Evolutionary conservation across 2,329 filamentous ascomycete species (phyloP).

Genomic region (Clarireedia monteithiana): DNA sequence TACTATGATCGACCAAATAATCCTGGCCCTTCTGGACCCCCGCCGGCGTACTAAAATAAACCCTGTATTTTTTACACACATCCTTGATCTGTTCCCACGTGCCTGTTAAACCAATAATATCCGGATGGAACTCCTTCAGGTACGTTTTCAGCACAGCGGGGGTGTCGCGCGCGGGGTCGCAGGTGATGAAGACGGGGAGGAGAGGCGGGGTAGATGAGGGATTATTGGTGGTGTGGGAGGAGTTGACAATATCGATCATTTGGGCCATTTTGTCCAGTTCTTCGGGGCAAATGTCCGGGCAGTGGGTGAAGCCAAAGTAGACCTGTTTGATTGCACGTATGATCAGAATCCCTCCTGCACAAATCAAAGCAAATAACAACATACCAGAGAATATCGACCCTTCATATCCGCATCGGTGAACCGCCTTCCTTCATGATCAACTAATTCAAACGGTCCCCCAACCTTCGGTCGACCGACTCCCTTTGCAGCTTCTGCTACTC

Average conservation of each 20-base stretch:
- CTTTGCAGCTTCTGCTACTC: constrained; percentile 86
- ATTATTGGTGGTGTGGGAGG: constrained; percentile 23
- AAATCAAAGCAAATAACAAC: constrained; percentile 24
- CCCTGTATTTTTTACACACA: constrained; percentile 90
- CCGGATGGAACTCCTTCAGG: constrained; percentile 80
- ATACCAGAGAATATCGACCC: constrained; percentile 74
- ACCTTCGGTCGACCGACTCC: constrained; percentile 90
- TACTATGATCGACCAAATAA: constrained; percentile 96
- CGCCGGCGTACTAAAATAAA: constrained; percentile 92
- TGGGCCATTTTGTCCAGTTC: constrained; percentile 99
- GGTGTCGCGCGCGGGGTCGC: constrained; percentile 86
- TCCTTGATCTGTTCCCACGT: constrained; percentile 90
- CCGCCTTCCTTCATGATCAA: constrained; percentile 71
- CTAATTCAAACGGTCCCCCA: constrained; percentile 74
- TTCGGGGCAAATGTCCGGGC: constrained; percentile 96
- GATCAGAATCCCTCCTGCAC: background rate
- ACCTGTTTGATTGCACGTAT: constrained; percentile 44
- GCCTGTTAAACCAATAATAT: constrained; percentile 82
- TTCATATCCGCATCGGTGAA: constrained; percentile 77
- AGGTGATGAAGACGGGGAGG: constrained; percentile 81
- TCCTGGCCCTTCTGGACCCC: constrained; percentile 89
- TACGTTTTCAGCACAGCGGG: constrained; percentile 80
- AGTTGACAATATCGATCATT: constrained; percentile 72
- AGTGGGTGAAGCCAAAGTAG: constrained; percentile 98
- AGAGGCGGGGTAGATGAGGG: constrained; percentile 37